A percentile compares a stretch with the other conserved stretches of the same genome.
Conservation (phyloP, 176 grass and related monocot genomes). For the Tillandsia fasciculata region DNA sequence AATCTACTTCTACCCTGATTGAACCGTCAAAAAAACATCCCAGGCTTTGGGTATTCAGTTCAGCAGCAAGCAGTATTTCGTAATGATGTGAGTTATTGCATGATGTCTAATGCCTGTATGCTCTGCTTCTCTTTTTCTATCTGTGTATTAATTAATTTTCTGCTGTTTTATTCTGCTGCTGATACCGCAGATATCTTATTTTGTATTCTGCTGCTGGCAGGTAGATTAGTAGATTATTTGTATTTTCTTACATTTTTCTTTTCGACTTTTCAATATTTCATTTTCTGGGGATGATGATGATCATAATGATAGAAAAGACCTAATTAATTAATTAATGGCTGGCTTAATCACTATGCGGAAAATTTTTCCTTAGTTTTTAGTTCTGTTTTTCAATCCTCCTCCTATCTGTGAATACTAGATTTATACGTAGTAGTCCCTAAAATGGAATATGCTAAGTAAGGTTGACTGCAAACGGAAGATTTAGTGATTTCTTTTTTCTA, state of each 20-base stretch:
- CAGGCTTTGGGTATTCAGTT: constrained; percentile 1
- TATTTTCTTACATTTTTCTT: too few species aligned
- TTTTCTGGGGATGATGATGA: too few species aligned
- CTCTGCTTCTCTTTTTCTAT: not conserved
- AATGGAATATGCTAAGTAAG: not conserved
- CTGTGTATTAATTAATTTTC: not conserved
- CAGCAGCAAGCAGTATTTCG: not conserved
- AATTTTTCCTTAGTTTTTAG: too few species aligned
- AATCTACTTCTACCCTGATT: not conserved
- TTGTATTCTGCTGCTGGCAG: too few species aligned
- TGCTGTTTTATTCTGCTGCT: not conserved
- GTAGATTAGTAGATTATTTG: too few species aligned
- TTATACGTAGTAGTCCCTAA: not conserved
- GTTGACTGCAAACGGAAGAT: not conserved
- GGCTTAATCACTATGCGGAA: too few species aligned
- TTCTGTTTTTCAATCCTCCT: too few species aligned
- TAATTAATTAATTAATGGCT: too few species aligned
- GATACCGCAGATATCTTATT: not conserved
- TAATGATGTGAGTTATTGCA: constrained; percentile 17
- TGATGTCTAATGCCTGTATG: not conserved
- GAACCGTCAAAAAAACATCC: constrained; percentile 4
- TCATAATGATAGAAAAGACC: too few species aligned
- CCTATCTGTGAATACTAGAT: not conserved
- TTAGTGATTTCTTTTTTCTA: not conserved
- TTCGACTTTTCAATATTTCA: too few species aligned